Evolutionary conservation across 148 eudicot genomes (phyloP).

Genomic region (Vaccinium macrocarpon): DNA sequence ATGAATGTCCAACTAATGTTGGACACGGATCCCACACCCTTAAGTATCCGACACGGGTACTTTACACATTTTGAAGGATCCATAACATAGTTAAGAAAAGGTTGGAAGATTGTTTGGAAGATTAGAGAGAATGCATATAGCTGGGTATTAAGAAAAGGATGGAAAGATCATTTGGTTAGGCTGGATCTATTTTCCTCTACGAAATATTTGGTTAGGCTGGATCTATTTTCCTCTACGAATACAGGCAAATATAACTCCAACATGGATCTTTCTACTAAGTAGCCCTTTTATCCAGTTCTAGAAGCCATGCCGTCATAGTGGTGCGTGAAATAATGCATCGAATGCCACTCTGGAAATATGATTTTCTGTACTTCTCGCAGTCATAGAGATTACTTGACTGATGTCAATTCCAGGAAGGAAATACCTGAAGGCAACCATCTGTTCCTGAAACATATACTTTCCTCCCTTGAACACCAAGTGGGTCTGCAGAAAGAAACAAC

Average conservation of each 20-base stretch:
- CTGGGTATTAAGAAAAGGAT: not conserved
- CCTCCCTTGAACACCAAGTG: constrained; percentile 95
- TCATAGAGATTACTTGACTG: too few species aligned
- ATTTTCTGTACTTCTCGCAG: too few species aligned
- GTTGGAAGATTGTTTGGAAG: not conserved
- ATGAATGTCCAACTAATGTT: too few species aligned
- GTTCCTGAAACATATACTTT: constrained; percentile 60
- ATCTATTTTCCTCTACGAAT: not conserved
- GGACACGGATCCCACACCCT: too few species aligned
- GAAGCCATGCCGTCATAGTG: too few species aligned
- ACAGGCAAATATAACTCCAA: not conserved
- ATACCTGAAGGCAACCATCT: constrained; percentile 78
- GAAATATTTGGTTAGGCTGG: not conserved
- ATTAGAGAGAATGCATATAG: not conserved
- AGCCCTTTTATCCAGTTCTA: too few species aligned
- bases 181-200: not conserved
- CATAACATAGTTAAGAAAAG: too few species aligned
- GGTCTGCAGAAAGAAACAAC: constrained; percentile 41
- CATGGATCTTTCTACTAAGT: not conserved
- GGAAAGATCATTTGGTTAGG: not conserved
- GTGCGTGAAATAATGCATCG: too few species aligned
- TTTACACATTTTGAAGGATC: too few species aligned
- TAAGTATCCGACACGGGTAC: too few species aligned
- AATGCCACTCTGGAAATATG: too few species aligned
- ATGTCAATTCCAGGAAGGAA: constrained; percentile 1